A percentile compares a stretch with the other conserved stretches of the same genome.
These are phyloP conservation scores for Collybia nuda DNA, from an alignment of 768 basidiomycete genomes.

Conservation along the genomic window DNA sequence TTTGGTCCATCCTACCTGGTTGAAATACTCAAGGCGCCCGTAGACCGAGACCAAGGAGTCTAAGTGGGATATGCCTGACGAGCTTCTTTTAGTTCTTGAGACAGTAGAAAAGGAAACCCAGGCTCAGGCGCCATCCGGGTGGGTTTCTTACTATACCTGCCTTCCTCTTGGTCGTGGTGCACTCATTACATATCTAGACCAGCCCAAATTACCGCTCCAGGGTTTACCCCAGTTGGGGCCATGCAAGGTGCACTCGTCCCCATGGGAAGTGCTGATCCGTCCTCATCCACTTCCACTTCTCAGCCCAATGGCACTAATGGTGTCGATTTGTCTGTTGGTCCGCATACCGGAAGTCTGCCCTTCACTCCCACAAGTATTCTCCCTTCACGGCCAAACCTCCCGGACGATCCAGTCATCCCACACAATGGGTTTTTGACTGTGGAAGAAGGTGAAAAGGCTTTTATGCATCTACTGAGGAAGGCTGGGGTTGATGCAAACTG, in stretches of 20 bases:
- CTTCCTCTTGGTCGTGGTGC: neutral
- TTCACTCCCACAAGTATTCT: constrained; percentile 58
- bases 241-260: constrained; percentile 56
- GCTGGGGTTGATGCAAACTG: constrained; percentile 88
- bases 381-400: constrained; percentile 76
- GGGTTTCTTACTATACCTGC: constrained; percentile 12
- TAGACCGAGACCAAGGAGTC: constrained; percentile 89
- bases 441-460: constrained; percentile 93
- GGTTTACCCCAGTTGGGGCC: constrained; percentile 40
- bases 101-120: constrained; percentile 79
- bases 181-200: constrained; percentile 16
- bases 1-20: neutral
- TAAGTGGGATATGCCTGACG: constrained; percentile 97
- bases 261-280: constrained; percentile 49
- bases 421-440: constrained; percentile 85
- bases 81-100: constrained; percentile 80
- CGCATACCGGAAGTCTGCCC: constrained; percentile 58
- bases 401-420: constrained; percentile 86
- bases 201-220: constrained; percentile 38
- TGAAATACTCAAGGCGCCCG: constrained; percentile 6
- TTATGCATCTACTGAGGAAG: constrained; percentile 85
- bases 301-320: constrained; percentile 51
- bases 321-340: constrained; percentile 44
- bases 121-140: constrained; percentile 32
- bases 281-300: constrained; percentile 50